These are phyloP conservation scores for Naganishia vishniacii DNA, from an alignment of 768 basidiomycete species.

Conservation along the genomic window DNA sequence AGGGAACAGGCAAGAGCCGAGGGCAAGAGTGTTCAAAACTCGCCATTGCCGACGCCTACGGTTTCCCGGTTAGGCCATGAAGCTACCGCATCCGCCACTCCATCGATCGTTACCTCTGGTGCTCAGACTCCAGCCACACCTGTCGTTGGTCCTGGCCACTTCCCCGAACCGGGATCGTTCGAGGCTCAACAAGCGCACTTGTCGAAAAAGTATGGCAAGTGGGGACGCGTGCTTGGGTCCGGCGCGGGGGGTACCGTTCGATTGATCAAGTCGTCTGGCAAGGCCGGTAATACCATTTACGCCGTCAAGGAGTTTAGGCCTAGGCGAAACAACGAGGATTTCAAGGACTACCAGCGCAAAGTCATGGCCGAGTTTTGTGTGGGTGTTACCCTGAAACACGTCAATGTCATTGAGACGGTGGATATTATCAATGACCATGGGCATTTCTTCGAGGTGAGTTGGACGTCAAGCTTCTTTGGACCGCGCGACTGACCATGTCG, in stretches of 20 bases:
- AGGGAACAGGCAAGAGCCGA: neutral
- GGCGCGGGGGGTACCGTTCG: slow-evolving; percentile 98
- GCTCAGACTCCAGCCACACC: slow-evolving; percentile 35
- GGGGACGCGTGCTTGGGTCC: slow-evolving; percentile 89
- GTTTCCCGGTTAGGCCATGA: slow-evolving; percentile 7
- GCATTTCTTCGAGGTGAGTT: slow-evolving; percentile 90
- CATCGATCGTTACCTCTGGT: slow-evolving; percentile 21
- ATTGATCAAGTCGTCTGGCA: slow-evolving; percentile 77
- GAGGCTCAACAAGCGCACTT: slow-evolving; percentile 58
- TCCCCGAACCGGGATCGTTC: slow-evolving; percentile 43
- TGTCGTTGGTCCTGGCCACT: slow-evolving; percentile 42
- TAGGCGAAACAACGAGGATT: slow-evolving; percentile 76
- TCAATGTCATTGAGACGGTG: slow-evolving; percentile 94
- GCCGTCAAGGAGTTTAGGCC: slow-evolving; percentile 98
- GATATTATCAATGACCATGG: slow-evolving; percentile 97
- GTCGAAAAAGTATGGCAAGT: slow-evolving; percentile 98
- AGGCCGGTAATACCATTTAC: slow-evolving; percentile 76
- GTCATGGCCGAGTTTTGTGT: slow-evolving; percentile 99
- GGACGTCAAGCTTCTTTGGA: neutral
- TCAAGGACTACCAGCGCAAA: slow-evolving; percentile 99
- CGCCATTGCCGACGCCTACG: slow-evolving; percentile 26
- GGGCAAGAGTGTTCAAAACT: slow-evolving; percentile 13
- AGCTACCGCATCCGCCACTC: neutral
- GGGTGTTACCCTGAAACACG: slow-evolving; percentile 72
- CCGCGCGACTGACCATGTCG: neutral